Percentiles rank a stretch among this genome's conserved stretches.
These are phyloP conservation scores for Fusarium pseudonygamai DNA, from an alignment of 2,329 filamentous ascomycete species.

Conservation along the genomic window DNA sequence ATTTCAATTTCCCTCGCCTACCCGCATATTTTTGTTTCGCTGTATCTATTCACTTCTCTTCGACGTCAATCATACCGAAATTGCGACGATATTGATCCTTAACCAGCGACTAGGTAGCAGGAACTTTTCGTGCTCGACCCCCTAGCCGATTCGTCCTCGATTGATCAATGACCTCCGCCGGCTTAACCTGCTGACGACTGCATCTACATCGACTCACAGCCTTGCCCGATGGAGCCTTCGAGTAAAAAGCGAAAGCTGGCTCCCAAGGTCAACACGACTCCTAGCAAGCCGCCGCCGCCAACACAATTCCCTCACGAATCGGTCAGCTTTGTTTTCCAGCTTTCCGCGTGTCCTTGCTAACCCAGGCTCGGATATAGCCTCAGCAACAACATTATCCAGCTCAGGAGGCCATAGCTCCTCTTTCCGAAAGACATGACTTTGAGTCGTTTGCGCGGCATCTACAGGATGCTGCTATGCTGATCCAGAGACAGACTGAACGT, in stretches of 20 bases:
- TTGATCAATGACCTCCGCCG: conserved; percentile 39
- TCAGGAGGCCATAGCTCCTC: conserved; percentile 52
- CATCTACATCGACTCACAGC: conserved; percentile 23
- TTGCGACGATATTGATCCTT: conserved; percentile 3
- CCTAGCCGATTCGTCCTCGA: conserved; percentile 7
- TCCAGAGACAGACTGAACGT: conserved; percentile 69
- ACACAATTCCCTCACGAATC: conserved; percentile 48
- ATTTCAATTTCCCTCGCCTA: conserved; percentile 23
- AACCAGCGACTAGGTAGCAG: conserved; percentile 15
- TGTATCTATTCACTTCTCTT: conserved; percentile 19
- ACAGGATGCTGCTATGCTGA: conserved; percentile 74
- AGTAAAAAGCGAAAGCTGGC: conserved; percentile 57
- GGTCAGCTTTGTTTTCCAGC: conserved; percentile 45
- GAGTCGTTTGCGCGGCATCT: conserved; percentile 73
- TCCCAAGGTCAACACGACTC: conserved; percentile 51
- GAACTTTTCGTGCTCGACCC: background rate
- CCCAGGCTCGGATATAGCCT: conserved; percentile 31
- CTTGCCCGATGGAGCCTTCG: conserved; percentile 52
- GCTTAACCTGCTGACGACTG: conserved; percentile 31
- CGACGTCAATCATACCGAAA: conserved; percentile 16
- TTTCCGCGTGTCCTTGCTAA: conserved; percentile 35
- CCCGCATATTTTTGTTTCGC: conserved; percentile 18
- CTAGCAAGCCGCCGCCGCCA: conserved; percentile 45
- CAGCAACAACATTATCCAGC: conserved; percentile 50
- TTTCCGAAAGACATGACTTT: conserved; percentile 67